These are phyloP conservation scores for Candida ovalis DNA, from an alignment of 805 yeast genomes.

Conservation along the genomic window DNA sequence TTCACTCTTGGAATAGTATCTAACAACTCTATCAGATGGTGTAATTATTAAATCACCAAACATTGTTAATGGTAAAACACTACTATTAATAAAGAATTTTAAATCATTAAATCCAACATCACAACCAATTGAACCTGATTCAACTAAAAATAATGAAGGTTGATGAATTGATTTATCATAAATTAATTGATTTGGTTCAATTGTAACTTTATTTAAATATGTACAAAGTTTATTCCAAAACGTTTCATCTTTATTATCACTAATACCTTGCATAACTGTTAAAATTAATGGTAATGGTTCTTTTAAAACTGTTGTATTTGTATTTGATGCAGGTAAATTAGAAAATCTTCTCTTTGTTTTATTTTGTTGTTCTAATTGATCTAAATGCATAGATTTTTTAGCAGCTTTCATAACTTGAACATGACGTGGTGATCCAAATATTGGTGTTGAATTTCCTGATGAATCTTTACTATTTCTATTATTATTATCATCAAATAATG, in stretches of 20 bases:
- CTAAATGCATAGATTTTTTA: slow-evolving; percentile 34
- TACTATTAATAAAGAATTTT: slow-evolving; percentile 25
- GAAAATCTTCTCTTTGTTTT: slow-evolving; percentile 12
- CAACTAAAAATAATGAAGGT: slow-evolving; percentile 52
- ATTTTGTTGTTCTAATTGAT: slow-evolving; percentile 30
- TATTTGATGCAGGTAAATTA: slow-evolving; percentile 1
- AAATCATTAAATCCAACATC: slow-evolving; percentile 38
- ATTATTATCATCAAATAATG: slow-evolving; percentile 11
- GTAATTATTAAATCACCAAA: slow-evolving; percentile 57
- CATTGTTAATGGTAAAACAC: slow-evolving; percentile 66
- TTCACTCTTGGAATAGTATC: slow-evolving; percentile 34
- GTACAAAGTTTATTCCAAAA: slow-evolving; percentile 67
- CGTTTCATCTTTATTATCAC: slow-evolving; percentile 39
- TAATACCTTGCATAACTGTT: slow-evolving; percentile 61
- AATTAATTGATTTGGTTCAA: slow-evolving; percentile 35
- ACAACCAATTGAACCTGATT: slow-evolving; percentile 50
- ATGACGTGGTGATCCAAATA: slow-evolving; percentile 50
- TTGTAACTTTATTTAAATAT: slow-evolving; percentile 40
- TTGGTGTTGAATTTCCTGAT: slow-evolving; percentile 6
- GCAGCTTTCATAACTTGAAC: slow-evolving; percentile 52
- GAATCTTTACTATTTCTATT: neutral
- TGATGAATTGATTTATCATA: slow-evolving; percentile 44
- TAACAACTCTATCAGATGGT: slow-evolving; percentile 37
- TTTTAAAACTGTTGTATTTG: slow-evolving; percentile 6
- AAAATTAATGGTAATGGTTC: slow-evolving; percentile 59